phyloP scores from a whole-genome alignment of 257 asterid genomes.

The Verbascum thapsus region DNA sequence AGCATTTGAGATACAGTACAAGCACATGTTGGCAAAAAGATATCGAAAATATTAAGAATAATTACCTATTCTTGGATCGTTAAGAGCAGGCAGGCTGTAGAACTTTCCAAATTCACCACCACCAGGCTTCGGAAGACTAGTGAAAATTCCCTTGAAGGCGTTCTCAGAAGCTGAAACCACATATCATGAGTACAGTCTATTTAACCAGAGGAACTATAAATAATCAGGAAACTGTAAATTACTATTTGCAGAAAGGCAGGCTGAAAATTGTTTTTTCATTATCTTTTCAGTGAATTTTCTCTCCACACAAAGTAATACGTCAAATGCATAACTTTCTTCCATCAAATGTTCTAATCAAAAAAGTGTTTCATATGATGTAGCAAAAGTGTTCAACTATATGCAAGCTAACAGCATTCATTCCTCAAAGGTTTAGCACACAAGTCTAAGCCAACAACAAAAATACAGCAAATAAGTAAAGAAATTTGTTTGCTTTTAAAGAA shows the following conservation, averaged over 20 bases:
- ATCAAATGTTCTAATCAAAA: not conserved
- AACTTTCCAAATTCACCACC: constrained; percentile 95
- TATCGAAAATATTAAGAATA: not conserved
- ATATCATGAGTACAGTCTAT: constrained; percentile 17
- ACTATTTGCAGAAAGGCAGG: not conserved
- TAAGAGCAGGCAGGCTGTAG: constrained; percentile 85
- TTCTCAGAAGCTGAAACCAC: constrained; percentile 71
- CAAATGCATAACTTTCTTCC: not conserved
- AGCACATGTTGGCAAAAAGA: not conserved
- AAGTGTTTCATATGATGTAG: no score
- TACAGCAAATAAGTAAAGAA: constrained; percentile 20
- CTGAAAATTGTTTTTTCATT: no score
- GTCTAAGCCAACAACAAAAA: constrained; percentile 9
- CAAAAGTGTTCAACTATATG: not conserved
- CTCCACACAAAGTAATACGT: not conserved
- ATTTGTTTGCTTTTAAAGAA: constrained; percentile 22
- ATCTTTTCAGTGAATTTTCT: no score
- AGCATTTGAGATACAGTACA: not conserved
- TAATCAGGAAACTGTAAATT: constrained; percentile 6
- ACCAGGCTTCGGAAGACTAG: constrained; percentile 84
- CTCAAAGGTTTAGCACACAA: constrained; percentile 7
- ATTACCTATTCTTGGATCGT: constrained; percentile 86
- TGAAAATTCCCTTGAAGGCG: constrained; percentile 74
- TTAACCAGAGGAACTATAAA: constrained; percentile 20
- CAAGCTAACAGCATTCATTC: constrained; percentile 1